Conservation (phyloP, 192 early-diverging fungal genomes). For the Phycomyces blakesleeanus region DNA sequence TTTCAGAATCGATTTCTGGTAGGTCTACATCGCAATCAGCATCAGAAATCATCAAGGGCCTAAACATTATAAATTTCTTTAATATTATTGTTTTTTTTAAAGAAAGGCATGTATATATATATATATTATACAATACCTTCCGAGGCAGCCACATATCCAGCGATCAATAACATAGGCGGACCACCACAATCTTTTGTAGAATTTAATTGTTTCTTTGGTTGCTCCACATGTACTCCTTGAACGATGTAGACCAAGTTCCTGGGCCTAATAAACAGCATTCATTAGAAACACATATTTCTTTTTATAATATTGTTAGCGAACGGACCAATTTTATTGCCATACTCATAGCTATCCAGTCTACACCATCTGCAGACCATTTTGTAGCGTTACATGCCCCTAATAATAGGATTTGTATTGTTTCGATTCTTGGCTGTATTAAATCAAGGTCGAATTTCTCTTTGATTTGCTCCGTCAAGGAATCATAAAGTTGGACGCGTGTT, state of each 20-base stretch:
- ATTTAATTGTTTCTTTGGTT: conserved; percentile 7
- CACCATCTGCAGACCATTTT: conserved; percentile 19
- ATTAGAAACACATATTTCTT: too few relatives aligned
- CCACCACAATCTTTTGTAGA: conserved; percentile 32
- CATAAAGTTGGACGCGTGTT: conserved; percentile 1
- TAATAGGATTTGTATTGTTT: conserved; percentile 26
- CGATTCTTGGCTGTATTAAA: conserved; percentile 20
- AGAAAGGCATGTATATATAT: background rate
- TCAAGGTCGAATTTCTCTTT: conserved; percentile 16
- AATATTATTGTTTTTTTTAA: background rate
- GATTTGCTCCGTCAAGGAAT: conserved; percentile 3
- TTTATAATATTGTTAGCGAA: too few relatives aligned
- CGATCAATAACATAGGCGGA: conserved; percentile 27
- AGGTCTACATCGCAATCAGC: conserved; percentile 34
- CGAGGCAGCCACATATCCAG: conserved; percentile 27
- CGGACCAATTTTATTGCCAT: conserved; percentile 32
- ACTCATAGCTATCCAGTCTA: conserved; percentile 26
- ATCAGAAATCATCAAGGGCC: conserved; percentile 31
- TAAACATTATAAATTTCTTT: background rate
- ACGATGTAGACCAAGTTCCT: conserved; percentile 34
- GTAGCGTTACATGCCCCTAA: conserved; percentile 9
- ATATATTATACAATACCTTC: conserved; percentile 14
- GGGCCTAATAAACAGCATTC: conserved; percentile 15
- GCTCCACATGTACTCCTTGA: conserved; percentile 14
- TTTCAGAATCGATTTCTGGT: conserved; percentile 5